Base-by-base conservation (phyloP, 768 basidiomycete genomes). In the Collybiopsis confluens region DNA sequence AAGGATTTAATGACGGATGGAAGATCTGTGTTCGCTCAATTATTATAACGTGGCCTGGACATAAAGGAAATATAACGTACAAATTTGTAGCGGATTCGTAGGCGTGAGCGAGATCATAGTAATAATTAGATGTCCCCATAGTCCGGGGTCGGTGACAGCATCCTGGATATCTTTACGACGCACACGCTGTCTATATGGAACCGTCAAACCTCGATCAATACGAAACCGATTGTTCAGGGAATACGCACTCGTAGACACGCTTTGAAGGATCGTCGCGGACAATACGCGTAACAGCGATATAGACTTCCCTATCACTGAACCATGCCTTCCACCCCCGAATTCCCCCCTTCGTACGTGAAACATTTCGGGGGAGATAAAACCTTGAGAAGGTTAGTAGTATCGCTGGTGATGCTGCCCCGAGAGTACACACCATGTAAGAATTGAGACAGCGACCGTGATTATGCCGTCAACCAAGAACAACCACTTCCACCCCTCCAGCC, bases 401-500 rank as follows among this genome's bases (percentile, higher is more conserved):
- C 21, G n/a, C 52, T 27, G n/a, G 30, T 33, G 6, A 33, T 33
- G 13, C 30, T 47, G 13, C 33, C 27, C 26, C 33, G n/a, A 41
- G 4, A 24, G 13, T 10, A 43, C 57, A 20, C 55, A 70, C 70
- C 68, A 72, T 15, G 71, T 72, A 2, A 62, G 56, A 18, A 68
- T 55, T 8, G 72, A 62, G 18, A 69, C 69, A 2, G 64, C 46
- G 2, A 74, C 56, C 0, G 72, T 74, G 36, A 73, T 70, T 42
- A 70, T 59, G 2, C 73, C 73, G 50, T 74, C 71, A 15, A 74
- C 68, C 11, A 74, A 48, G 53, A 72, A 74, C 4, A 74, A 54
- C 73, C 45, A 47, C 54, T 73, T 73, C 73, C 73, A 74, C 1
- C 73, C 73, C 47, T 70, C 67, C 15, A 74, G 56, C 13, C 72